These are phyloP conservation scores for Gonium pectorale DNA, from an alignment of 139 green algal genomes.

Conservation along the genomic window DNA sequence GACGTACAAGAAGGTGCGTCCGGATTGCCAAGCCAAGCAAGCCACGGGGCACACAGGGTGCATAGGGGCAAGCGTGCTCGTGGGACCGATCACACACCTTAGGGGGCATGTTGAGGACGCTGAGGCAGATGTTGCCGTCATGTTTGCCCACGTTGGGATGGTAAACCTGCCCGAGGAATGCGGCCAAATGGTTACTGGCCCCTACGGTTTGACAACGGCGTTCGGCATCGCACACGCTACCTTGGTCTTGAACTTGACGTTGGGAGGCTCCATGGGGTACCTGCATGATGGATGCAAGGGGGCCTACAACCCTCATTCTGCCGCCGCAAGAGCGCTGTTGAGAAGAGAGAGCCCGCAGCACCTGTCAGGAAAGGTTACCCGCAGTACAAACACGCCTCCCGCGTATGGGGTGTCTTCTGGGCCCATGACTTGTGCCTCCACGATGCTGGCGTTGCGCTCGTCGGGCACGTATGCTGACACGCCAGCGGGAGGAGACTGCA, in stretches of 20 bases:
- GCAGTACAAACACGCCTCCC: slow-evolving; percentile 11
- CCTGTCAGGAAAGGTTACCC: slow-evolving; percentile 1
- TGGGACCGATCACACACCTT: slow-evolving; percentile 51
- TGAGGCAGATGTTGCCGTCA: slow-evolving; percentile 70
- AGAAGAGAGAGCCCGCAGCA: background rate
- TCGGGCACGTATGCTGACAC: background rate
- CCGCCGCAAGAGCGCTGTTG: background rate
- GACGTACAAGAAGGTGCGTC: too few species aligned
- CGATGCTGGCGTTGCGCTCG: background rate
- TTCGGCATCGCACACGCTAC: too few species aligned
- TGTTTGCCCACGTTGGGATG: slow-evolving; percentile 85
- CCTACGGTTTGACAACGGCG: too few species aligned
- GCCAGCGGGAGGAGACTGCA: background rate
- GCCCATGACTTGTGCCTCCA: slow-evolving; percentile 20
- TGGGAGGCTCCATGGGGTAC: slow-evolving; percentile 33
- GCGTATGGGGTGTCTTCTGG: slow-evolving; percentile 22
- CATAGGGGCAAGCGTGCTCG: background rate
- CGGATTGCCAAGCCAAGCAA: background rate
- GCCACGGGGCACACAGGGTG: background rate
- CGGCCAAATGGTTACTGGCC: too few species aligned
- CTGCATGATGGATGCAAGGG: background rate
- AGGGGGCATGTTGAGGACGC: slow-evolving; percentile 76
- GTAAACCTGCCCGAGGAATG: slow-evolving; percentile 76
- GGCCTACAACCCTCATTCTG: background rate
- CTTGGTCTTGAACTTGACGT: slow-evolving; percentile 36